A percentile compares a stretch with the other conserved stretches of the same genome.
These are phyloP conservation scores for Apophysomyces elegans DNA, from an alignment of 371 early-diverging fungal species.

Conservation along the genomic window DNA sequence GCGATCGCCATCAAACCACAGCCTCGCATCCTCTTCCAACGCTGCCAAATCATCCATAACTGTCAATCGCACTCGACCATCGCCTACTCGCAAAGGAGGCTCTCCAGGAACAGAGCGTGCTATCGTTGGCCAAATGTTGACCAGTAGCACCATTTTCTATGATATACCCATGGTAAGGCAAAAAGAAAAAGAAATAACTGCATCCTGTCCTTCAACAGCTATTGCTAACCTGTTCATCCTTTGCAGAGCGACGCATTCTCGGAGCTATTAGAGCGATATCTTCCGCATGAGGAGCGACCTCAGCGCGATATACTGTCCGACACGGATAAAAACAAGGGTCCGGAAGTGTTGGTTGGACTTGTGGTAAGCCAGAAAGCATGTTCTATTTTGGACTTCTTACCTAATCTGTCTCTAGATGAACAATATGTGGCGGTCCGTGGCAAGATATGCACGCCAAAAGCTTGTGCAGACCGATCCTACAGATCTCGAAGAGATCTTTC, in stretches of 20 bases:
- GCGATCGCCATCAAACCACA: conserved; percentile 2
- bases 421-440: conserved; percentile 63
- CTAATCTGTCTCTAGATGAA: conserved; percentile 40
- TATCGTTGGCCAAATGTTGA: conserved; percentile 31
- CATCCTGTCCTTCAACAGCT: background rate
- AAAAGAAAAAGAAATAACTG: background rate
- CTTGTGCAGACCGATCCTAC: conserved; percentile 49
- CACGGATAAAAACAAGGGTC: conserved; percentile 25
- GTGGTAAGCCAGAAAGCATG: conserved; percentile 28
- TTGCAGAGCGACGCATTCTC: conserved; percentile 58
- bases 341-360: conserved; percentile 39
- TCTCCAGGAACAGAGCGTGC: conserved; percentile 4
- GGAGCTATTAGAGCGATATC: conserved; percentile 54
- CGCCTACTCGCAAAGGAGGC: background rate
- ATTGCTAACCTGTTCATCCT: background rate
- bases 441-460: conserved; percentile 59
- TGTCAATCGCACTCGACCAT: background rate
- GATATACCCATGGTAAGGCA: conserved; percentile 58
- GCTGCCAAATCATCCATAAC: conserved; percentile 5
- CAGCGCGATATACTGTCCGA: conserved; percentile 42
- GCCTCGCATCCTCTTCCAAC: background rate
- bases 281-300: conserved; percentile 57
- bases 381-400: background rate
- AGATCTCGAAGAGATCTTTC: conserved; percentile 34
- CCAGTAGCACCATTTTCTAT: conserved; percentile 55